Evolutionary conservation across 305 asterid species (phyloP).

Genomic region (Stenogyne calaminthoides): DNA sequence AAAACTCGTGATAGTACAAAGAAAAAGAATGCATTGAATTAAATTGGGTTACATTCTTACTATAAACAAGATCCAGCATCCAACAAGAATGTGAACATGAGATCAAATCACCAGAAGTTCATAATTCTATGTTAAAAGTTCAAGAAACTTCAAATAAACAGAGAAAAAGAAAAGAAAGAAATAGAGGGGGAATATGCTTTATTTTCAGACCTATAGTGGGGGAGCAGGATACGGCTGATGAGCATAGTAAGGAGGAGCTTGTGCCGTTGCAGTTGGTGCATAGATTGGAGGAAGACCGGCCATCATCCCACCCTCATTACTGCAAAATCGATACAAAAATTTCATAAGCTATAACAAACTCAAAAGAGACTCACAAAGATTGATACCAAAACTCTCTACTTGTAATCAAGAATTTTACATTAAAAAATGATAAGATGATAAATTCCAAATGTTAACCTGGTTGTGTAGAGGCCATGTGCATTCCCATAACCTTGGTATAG

Average conservation of each 20-base stretch:
- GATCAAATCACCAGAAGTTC: neutral
- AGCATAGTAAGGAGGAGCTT: conserved; percentile 42
- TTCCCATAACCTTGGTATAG: conserved; percentile 65
- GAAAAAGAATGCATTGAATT: neutral
- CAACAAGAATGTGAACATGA: neutral
- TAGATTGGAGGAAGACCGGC: conserved; percentile 31
- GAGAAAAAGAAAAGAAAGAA: neutral
- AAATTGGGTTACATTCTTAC: neutral
- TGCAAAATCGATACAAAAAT: conserved; percentile 15
- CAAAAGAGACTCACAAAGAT: too few relatives aligned
- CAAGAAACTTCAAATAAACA: neutral
- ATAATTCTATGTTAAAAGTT: neutral
- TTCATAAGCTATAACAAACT: too few relatives aligned
- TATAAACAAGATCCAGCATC: conserved; percentile 7
- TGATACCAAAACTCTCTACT: neutral
- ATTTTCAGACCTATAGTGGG: conserved; percentile 29
- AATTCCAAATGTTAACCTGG: conserved; percentile 30
- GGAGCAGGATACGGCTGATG: conserved; percentile 46
- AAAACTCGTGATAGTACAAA: neutral
- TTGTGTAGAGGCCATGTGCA: conserved; percentile 52
- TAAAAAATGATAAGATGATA: neutral
- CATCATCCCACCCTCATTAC: conserved; percentile 35
- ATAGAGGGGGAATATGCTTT: neutral
- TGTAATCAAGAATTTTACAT: neutral
- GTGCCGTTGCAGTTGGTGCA: conserved; percentile 34